Evolutionary conservation across 108 stramenopile species (phyloP).

Genomic region (Pseudonitzschia multiseries): DNA sequence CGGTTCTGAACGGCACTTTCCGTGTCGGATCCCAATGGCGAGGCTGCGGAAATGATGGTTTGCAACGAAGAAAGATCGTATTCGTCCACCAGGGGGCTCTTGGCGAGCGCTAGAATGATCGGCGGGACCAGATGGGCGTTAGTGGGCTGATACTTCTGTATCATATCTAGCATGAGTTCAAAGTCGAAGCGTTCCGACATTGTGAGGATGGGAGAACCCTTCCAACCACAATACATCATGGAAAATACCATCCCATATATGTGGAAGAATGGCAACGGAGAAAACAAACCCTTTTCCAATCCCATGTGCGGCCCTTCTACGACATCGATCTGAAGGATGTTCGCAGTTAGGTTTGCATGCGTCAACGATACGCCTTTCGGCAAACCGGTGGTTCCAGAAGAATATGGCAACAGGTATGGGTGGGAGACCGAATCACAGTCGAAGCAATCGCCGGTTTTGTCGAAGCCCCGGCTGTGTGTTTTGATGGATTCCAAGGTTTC

Average conservation of each 20-base stretch:
- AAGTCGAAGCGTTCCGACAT: slow-evolving; percentile 82
- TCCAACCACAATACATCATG: slow-evolving; percentile 63
- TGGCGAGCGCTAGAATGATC: slow-evolving; percentile 70
- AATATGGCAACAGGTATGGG: slow-evolving; percentile 84
- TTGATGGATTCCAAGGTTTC: slow-evolving; percentile 53
- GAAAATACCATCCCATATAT: slow-evolving; percentile 83
- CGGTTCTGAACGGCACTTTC: slow-evolving; percentile 67
- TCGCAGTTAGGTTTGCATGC: slow-evolving; percentile 72
- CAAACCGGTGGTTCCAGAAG: slow-evolving; percentile 93
- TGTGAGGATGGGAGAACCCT: slow-evolving; percentile 72
- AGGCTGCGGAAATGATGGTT: slow-evolving; percentile 74
- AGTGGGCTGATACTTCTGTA: slow-evolving; percentile 66
- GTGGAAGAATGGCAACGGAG: slow-evolving; percentile 92
- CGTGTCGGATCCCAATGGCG: slow-evolving; percentile 77
- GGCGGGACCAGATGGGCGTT: slow-evolving; percentile 92
- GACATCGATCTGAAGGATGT: slow-evolving; percentile 67
- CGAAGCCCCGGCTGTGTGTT: slow-evolving; percentile 30
- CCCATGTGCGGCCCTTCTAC: slow-evolving; percentile 54
- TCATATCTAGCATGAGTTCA: slow-evolving; percentile 64
- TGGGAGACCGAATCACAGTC: slow-evolving; percentile 51
- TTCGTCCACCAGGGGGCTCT: slow-evolving; percentile 79
- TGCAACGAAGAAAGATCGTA: slow-evolving; percentile 70
- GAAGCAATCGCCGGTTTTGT: slow-evolving; percentile 38
- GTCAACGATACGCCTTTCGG: slow-evolving; percentile 89
- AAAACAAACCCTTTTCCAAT: slow-evolving; percentile 58